These are phyloP conservation scores for Elsinoe arachidis DNA, from an alignment of 2,329 filamentous ascomycete species.

Conservation along the genomic window DNA sequence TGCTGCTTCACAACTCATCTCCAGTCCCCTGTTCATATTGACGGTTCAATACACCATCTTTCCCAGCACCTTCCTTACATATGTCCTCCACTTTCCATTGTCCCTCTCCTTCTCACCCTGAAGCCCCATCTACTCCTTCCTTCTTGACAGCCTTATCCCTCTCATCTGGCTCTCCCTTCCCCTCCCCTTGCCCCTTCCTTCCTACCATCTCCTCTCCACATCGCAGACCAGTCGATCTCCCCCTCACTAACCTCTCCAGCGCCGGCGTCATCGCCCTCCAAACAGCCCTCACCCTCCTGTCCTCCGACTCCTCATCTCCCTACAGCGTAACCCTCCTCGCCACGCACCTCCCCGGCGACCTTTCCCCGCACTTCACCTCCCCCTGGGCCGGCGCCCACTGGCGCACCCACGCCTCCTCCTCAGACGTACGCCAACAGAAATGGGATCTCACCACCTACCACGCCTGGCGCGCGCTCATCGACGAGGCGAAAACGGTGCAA, in stretches of 20 bases:
- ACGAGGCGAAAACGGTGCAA: slow-evolving; percentile 23
- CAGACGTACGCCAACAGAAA: slow-evolving; percentile 27
- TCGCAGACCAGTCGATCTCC: background rate
- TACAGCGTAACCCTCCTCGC: slow-evolving; percentile 37
- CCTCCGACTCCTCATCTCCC: slow-evolving; percentile 33
- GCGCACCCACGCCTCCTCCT: slow-evolving; percentile 33
- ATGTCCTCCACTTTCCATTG: too few relatives aligned
- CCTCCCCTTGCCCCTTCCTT: background rate
- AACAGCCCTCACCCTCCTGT: slow-evolving; percentile 35
- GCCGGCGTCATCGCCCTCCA: slow-evolving; percentile 42
- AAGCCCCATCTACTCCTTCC: too few relatives aligned
- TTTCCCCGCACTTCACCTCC: slow-evolving; percentile 36
- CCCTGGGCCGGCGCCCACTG: slow-evolving; percentile 41
- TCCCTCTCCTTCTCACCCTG: too few relatives aligned
- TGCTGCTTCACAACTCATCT: too few relatives aligned
- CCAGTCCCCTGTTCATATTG: too few relatives aligned
- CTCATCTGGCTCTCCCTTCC: too few relatives aligned
- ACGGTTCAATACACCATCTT: too few relatives aligned
- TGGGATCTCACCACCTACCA: slow-evolving; percentile 39
- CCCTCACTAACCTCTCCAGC: slow-evolving; percentile 19
- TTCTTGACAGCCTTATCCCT: too few relatives aligned
- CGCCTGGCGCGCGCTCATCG: slow-evolving; percentile 31
- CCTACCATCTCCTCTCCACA: background rate
- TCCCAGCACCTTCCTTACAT: too few relatives aligned
- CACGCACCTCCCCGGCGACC: slow-evolving; percentile 35